Conservation (phyloP, 225 moss, liverwort and hornwort species). For the Neckera pumila region DNA sequence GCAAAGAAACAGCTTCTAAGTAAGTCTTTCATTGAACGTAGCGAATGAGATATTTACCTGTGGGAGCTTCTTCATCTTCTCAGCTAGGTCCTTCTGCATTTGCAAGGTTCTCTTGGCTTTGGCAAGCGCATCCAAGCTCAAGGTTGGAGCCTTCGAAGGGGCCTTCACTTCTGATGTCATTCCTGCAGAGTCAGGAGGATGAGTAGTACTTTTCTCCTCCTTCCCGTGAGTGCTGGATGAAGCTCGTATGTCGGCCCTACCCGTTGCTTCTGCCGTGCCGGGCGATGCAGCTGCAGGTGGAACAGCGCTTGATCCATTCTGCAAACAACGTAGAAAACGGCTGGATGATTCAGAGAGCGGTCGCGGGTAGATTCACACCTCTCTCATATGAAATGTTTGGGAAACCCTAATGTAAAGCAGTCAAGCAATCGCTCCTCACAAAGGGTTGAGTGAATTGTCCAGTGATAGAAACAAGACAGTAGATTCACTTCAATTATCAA, state of each 20-base stretch:
- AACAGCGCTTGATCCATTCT: constrained; percentile 13
- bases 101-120: constrained; percentile 73
- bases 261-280: neutral
- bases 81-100: constrained; percentile 77
- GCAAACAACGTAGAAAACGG: neutral
- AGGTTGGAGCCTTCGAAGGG: constrained; percentile 7
- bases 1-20: neutral
- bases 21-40: neutral
- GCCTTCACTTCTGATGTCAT: constrained; percentile 8
- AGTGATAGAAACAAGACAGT: neutral
- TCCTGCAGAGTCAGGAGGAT: neutral
- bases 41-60: constrained; percentile 22
- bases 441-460: neutral
- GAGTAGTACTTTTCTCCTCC: neutral
- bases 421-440: neutral
- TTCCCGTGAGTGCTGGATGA: neutral
- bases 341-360: neutral
- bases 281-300: neutral
- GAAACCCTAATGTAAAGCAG: neutral
- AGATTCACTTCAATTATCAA: neutral
- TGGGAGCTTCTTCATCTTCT: constrained; percentile 74
- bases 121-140: constrained; percentile 60
- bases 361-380: neutral
- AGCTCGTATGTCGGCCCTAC: neutral
- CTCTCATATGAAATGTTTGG: neutral